phyloP scores from a whole-genome alignment of 2,329 filamentous ascomycete genomes.

The Trichoderma polysporum region DNA sequence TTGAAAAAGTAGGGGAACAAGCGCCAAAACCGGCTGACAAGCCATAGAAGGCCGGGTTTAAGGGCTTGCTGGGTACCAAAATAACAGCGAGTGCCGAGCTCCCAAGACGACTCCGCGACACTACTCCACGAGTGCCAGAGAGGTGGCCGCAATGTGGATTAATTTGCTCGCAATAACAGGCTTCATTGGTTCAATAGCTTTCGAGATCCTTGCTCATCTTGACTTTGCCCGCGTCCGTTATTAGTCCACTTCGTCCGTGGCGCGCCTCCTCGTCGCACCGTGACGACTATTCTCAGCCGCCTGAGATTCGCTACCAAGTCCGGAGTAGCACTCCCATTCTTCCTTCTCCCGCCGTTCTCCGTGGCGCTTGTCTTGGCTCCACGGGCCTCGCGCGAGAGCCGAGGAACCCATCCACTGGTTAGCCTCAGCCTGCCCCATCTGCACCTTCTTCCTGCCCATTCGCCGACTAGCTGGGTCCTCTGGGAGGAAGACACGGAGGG shows the following conservation, averaged over 20 bases:
- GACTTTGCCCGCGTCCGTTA: neutral
- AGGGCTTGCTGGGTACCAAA: conserved; percentile 12
- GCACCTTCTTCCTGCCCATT: conserved; percentile 16
- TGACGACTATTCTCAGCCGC: conserved; percentile 16
- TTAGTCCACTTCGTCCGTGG: conserved; percentile 3
- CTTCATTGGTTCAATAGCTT: conserved; percentile 2
- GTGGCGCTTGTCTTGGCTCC: conserved; percentile 19
- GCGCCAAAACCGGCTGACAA: conserved; percentile 5
- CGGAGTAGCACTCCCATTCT: conserved; percentile 9
- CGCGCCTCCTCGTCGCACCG: conserved; percentile 17
- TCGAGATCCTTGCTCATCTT: conserved; percentile 11
- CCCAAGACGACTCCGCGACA: neutral
- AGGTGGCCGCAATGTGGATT: conserved; percentile 15
- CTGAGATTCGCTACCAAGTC: conserved; percentile 7
- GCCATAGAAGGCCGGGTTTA: neutral
- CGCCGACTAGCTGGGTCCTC: conserved; percentile 6
- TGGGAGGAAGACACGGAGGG: neutral
- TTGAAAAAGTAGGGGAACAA: neutral
- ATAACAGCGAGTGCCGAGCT: conserved; percentile 16
- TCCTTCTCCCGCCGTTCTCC: conserved; percentile 17
- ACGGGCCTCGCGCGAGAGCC: conserved; percentile 23
- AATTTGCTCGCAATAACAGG: conserved; percentile 6
- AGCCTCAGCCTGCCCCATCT: conserved; percentile 22
- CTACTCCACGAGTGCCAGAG: conserved; percentile 8
- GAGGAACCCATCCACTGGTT: conserved; percentile 18